Evolutionary conservation across 1,284 basidiomycete genomes (phyloP), one percentile per base, ranked within the genome.

Genomic region (Boletus smithii): DNA sequence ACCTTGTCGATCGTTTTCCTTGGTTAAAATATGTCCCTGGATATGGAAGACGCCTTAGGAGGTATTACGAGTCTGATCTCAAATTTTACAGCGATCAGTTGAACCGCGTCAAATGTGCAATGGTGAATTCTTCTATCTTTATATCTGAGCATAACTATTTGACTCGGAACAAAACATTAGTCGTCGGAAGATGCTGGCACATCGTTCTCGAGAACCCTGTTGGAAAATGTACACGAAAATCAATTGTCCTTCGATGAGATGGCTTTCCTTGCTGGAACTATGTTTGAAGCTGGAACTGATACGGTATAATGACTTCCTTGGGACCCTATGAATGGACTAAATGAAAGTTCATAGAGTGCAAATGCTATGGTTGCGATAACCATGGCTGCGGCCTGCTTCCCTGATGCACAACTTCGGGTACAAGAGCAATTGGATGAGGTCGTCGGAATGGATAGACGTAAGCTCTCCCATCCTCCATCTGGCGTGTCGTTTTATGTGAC

Each of bases 261-360:
- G 8, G 72, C 80, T 0, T 85, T 80, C 57, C 71, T 85, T 14
- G 76, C 79, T 1, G 83, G 83, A 1, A 74, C 74, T 5, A 74
- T 84, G 67, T 84, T 83, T 46, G 83, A 80, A 31, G 82, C 81
- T 1, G 82, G 81, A 5, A 75, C 75, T 3, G 83, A 82, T 46
- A 84, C 81, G n/a, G 75, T 76, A 29, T 34, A 35, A 6, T 2
- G 1, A 13, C 16, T 26, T 11, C 5, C 14, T 14, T 4, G 3
- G 2, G 10, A 2, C 2, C 3, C 6, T 27, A 29, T 16, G 8
- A 10, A 18, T 20, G 13, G 5, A 27, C 45, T 48, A n/a, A 46
- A 13, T 20, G 3, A 1, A 32, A 17, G 8, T 1, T 3, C 4
- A 14, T 43, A 77, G 65, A 82, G 75, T 5, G 74, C 77, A 3